phyloP scores from a whole-genome alignment of 495 filamentous ascomycete genomes.

The Podospora pseudoanserina region DNA sequence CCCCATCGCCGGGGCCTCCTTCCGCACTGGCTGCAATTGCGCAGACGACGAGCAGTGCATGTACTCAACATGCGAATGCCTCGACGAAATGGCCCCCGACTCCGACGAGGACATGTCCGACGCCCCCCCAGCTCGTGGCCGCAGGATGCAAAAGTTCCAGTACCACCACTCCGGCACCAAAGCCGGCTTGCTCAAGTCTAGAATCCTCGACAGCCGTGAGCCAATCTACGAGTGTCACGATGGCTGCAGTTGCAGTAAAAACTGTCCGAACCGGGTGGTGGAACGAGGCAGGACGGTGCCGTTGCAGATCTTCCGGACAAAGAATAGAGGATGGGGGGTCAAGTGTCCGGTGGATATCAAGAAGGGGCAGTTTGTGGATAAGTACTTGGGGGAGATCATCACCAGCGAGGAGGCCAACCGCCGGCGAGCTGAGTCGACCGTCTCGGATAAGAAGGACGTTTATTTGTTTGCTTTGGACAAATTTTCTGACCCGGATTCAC shows the following conservation, averaged over 20 bases:
- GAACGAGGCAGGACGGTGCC: constrained; percentile 70
- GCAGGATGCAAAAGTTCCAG: constrained; percentile 35
- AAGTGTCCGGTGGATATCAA: constrained; percentile 63
- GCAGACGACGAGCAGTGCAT: constrained; percentile 45
- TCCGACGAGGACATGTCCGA: constrained; percentile 25
- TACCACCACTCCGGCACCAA: constrained; percentile 43
- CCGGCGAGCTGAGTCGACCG: constrained; percentile 54
- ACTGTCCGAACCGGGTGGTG: constrained; percentile 78
- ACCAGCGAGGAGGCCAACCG: constrained; percentile 62
- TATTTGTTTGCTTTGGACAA: constrained; percentile 89
- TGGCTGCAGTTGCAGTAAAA: constrained; percentile 59
- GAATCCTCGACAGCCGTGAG: constrained; percentile 49
- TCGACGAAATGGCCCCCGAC: constrained; percentile 47
- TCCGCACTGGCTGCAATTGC: constrained; percentile 55
- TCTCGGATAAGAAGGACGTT: constrained; percentile 50
- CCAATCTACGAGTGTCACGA: constrained; percentile 82
- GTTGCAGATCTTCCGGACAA: constrained; percentile 79
- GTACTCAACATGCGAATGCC: constrained; percentile 48
- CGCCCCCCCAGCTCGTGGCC: constrained; percentile 4
- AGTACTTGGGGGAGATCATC: constrained; percentile 86
- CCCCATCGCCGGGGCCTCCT: constrained; percentile 43
- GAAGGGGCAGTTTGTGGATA: constrained; percentile 81
- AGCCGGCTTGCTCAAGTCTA: constrained; percentile 41
- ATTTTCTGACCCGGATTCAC: constrained; percentile 51
- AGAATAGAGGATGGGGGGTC: constrained; percentile 77